Evolutionary conservation across 2,329 filamentous ascomycete genomes (phyloP).

Genomic region (Colletotrichum costaricense): DNA sequence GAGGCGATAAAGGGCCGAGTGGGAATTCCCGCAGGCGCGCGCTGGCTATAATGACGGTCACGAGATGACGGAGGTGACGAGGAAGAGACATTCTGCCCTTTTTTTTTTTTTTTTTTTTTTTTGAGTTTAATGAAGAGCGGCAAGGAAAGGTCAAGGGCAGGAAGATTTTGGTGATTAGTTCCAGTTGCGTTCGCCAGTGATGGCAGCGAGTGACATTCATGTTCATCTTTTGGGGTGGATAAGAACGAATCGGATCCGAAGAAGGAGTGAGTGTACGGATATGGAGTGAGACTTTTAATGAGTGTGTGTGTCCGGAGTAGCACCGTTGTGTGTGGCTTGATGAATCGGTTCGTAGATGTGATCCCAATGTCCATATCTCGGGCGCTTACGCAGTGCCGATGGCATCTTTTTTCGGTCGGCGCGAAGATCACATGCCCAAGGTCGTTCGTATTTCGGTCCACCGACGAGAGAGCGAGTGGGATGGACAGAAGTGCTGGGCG

Average conservation of each 20-base stretch:
- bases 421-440: not conserved
- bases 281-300: not conserved
- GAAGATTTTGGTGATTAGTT: not conserved
- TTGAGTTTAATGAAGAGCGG: not conserved
- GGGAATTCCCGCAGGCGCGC: not conserved
- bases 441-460: not conserved
- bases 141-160: not conserved
- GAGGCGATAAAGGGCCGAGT: not conserved
- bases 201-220: not conserved
- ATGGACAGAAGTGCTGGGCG: not conserved
- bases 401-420: not conserved
- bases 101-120: too few species aligned
- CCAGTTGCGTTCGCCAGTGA: not conserved
- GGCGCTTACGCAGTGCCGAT: slow-evolving; percentile 1
- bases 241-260: not conserved
- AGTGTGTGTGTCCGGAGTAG: not conserved
- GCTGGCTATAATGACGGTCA: not conserved
- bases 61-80: not conserved
- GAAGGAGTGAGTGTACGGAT: not conserved
- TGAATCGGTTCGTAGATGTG: not conserved
- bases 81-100: not conserved
- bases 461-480: not conserved
- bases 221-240: not conserved
- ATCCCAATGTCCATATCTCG: not conserved
- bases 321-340: not conserved